Conservation (phyloP, 805 yeast genomes). For the Teunomyces tritomae region DNA sequence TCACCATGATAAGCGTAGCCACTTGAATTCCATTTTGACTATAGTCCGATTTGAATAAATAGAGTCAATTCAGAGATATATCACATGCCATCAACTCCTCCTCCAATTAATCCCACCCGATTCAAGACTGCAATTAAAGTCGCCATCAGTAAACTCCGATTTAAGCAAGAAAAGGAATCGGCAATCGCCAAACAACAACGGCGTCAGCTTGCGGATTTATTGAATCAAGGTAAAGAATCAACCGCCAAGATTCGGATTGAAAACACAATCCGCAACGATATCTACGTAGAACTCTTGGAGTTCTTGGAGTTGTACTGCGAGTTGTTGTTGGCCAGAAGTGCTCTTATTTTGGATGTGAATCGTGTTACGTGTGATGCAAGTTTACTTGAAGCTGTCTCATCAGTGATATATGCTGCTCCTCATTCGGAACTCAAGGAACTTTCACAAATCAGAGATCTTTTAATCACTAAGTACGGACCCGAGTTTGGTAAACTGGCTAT, state of each 20-base stretch:
- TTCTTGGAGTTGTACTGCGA: conserved; percentile 81
- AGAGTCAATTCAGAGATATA: background rate
- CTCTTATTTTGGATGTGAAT: conserved; percentile 48
- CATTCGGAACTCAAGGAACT: conserved; percentile 78
- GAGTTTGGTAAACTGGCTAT: conserved; percentile 60
- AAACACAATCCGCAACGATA: conserved; percentile 78
- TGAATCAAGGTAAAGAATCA: conserved; percentile 69
- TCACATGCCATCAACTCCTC: conserved; percentile 4
- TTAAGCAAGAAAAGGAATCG: conserved; percentile 69
- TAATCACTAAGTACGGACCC: conserved; percentile 61
- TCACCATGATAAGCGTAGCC: too few species aligned
- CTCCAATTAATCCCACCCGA: conserved; percentile 31
- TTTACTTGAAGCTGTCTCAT: conserved; percentile 71
- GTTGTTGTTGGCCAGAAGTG: conserved; percentile 69
- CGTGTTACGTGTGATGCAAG: conserved; percentile 51
- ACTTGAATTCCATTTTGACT: too few species aligned
- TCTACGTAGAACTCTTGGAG: conserved; percentile 75
- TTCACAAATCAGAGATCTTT: conserved; percentile 54
- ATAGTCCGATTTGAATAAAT: too few species aligned
- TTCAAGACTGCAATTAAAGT: conserved; percentile 52
- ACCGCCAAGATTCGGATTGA: conserved; percentile 84
- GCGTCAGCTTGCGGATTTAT: conserved; percentile 65
- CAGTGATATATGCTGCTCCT: conserved; percentile 66
- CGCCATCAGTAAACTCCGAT: conserved; percentile 67
- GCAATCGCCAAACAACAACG: conserved; percentile 76